Evolutionary conservation across 2,329 filamentous ascomycete species (phyloP), one percentile per base, ranked within the genome.

Genomic region (Sclerotinia sclerotiorum): DNA sequence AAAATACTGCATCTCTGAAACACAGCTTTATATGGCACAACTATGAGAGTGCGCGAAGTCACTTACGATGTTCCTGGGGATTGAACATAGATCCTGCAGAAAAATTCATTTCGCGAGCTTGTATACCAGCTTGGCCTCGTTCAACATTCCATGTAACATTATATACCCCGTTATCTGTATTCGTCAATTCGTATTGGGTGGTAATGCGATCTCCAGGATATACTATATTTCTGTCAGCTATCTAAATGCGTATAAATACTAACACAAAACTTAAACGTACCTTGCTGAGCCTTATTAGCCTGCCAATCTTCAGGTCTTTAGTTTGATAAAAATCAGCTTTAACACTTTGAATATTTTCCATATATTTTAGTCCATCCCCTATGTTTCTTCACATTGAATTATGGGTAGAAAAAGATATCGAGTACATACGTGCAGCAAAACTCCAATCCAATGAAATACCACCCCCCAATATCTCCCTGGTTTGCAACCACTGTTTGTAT

Each of bases 371-470:
- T 24, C 46, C 13, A 39, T 24, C 2, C 1, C 10, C 2, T 1
- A 27, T 8, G 11, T 5, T 10, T 42, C 13, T 15, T 42, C 39
- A 17, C 8, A 17, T 17, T 10, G 27, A 58, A 39, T 49, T 46
- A 0, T 32, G 39, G 5, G 27, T n/a, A 48, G 2, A 57, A 39
- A 21, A 11, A 4, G 15, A n/a, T 10, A 24, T 0, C n/a, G 21
- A 39, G 27, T 13, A 65, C 63, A 51, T 62, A 62, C 60, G 21
- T 39, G 29, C 60, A 62, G 48, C 60, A 62, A 48, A 57, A 65
- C 27, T 57, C 52, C 1, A 65, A 49, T 15, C 63, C 63, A 56
- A 65, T 57, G 15, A 46, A 65, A 42, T 29, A 65, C 63, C 63
- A 65, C 21, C 58, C 63, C 44, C 51, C 52, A 27, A 65, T 44